Conservation (phyloP, 2,329 filamentous ascomycete genomes). For the Aschersonia sp. region DNA sequence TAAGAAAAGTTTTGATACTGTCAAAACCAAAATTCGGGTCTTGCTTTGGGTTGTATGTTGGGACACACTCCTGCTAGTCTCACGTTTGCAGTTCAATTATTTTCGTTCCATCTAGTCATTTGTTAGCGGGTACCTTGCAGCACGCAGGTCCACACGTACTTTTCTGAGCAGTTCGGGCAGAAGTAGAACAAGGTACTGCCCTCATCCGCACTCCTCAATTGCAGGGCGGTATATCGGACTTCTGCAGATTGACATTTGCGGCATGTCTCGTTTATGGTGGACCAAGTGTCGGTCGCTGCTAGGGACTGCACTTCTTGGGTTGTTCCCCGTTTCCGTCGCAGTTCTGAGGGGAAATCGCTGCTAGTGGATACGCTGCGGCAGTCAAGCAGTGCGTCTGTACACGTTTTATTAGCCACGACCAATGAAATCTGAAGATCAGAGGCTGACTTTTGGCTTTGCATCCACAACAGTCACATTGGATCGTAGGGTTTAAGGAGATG, state of each 20-base stretch:
- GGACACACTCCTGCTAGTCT: no score
- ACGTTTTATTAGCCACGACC: background rate
- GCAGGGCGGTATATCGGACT: constrained; percentile 6
- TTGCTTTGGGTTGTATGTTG: no score
- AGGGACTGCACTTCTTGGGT: background rate
- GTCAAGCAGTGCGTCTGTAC: constrained; percentile 2
- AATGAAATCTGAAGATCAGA: background rate
- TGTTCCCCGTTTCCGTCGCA: constrained; percentile 2
- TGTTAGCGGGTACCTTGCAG: background rate
- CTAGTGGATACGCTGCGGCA: constrained; percentile 2
- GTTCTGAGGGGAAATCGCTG: constrained; percentile 5
- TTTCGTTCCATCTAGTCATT: constrained; percentile 4
- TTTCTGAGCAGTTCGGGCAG: constrained; percentile 4
- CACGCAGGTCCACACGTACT: constrained; percentile 1
- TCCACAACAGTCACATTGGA: constrained; percentile 2
- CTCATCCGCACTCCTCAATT: constrained; percentile 6
- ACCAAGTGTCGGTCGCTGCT: constrained; percentile 1
- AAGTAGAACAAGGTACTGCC: constrained; percentile 7
- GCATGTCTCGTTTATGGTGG: constrained; percentile 4
- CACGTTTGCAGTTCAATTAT: constrained; percentile 1
- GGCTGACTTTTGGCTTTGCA: background rate
- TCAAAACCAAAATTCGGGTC: no score
- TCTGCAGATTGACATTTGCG: constrained; percentile 4
- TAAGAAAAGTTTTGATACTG: no score
- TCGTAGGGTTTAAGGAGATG: constrained; percentile 1